Percentiles rank a stretch among this genome's conserved stretches.
Evolutionary conservation across 805 yeast species (phyloP).

Genomic region (Candida oleophila): DNA sequence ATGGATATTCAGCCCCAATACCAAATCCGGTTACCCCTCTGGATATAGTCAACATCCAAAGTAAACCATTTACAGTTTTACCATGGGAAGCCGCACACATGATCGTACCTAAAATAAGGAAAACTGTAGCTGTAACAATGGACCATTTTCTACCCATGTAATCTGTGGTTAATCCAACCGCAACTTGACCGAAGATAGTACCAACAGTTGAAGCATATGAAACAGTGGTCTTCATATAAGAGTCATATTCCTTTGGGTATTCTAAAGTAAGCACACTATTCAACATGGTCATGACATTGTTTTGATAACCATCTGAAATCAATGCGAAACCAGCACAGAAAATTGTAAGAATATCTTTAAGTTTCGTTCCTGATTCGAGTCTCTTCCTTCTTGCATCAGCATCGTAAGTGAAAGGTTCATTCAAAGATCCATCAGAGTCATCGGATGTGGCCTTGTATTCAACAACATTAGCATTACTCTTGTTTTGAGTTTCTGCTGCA

Average conservation of each 20-base stretch:
- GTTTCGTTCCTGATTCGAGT: conserved; percentile 21
- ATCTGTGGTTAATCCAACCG: conserved; percentile 62
- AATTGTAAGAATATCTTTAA: conserved; percentile 42
- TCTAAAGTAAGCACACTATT: conserved; percentile 53
- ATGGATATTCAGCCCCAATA: conserved; percentile 75
- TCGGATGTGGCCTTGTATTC: not conserved
- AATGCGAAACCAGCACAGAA: conserved; percentile 73
- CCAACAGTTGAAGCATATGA: conserved; percentile 71
- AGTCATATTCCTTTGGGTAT: conserved; percentile 44
- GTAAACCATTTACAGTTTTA: conserved; percentile 55
- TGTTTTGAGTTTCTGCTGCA: not conserved
- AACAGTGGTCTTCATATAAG: conserved; percentile 57
- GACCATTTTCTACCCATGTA: conserved; percentile 70
- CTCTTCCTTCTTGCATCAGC: conserved; percentile 29
- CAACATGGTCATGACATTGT: conserved; percentile 69
- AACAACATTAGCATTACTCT: not conserved
- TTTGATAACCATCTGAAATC: conserved; percentile 76
- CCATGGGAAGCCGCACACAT: conserved; percentile 75
- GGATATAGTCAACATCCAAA: conserved; percentile 73
- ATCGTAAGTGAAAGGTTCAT: conserved; percentile 26
- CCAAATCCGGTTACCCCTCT: conserved; percentile 80
- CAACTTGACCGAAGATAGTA: conserved; percentile 69
- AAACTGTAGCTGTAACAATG: conserved; percentile 60
- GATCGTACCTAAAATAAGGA: conserved; percentile 63
- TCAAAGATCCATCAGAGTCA: not conserved